These are phyloP conservation scores for Cryptococcus sp. DNA, from an alignment of 1,284 basidiomycete species.

Conservation along the genomic window DNA sequence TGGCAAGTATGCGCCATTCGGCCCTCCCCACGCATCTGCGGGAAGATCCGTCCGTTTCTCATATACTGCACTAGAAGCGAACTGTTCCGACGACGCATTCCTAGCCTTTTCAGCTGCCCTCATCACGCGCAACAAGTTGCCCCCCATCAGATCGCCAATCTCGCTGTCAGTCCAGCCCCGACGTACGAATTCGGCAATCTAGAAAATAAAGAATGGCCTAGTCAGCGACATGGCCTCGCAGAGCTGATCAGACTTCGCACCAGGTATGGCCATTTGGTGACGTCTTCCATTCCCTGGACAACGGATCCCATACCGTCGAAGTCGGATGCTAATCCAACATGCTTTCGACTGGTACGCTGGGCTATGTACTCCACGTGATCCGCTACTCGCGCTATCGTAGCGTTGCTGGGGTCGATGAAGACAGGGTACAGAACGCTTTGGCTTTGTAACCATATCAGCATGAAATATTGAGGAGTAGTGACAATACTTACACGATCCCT, in stretches of 20 bases:
- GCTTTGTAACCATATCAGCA: slow-evolving; percentile 3
- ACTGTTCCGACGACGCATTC: slow-evolving; percentile 51
- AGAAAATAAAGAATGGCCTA: not conserved
- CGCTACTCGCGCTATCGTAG: slow-evolving; percentile 63
- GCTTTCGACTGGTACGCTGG: slow-evolving; percentile 63
- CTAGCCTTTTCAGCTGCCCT: slow-evolving; percentile 65
- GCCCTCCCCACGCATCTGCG: slow-evolving; percentile 4
- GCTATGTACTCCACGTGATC: slow-evolving; percentile 83
- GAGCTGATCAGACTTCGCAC: slow-evolving; percentile 40
- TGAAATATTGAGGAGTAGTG: not conserved
- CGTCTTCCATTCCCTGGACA: slow-evolving; percentile 62
- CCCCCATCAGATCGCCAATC: slow-evolving; percentile 71
- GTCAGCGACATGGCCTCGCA: not conserved
- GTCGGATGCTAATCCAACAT: slow-evolving; percentile 55
- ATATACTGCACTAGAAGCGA: slow-evolving; percentile 51
- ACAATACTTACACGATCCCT: slow-evolving; percentile 59
- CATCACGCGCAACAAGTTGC: slow-evolving; percentile 74
- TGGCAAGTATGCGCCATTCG: slow-evolving; percentile 8
- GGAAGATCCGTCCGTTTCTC: slow-evolving; percentile 47
- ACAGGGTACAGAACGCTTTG: slow-evolving; percentile 57
- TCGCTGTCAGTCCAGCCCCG: slow-evolving; percentile 78
- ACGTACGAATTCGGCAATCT: slow-evolving; percentile 63
- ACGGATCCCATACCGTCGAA: slow-evolving; percentile 63
- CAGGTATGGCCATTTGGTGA: slow-evolving; percentile 65
- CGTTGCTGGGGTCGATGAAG: slow-evolving; percentile 27